Evolutionary conservation across 2,329 filamentous ascomycete genomes (phyloP), one percentile per base, ranked within the genome.

Genomic region (Byssochlamys sp.): DNA sequence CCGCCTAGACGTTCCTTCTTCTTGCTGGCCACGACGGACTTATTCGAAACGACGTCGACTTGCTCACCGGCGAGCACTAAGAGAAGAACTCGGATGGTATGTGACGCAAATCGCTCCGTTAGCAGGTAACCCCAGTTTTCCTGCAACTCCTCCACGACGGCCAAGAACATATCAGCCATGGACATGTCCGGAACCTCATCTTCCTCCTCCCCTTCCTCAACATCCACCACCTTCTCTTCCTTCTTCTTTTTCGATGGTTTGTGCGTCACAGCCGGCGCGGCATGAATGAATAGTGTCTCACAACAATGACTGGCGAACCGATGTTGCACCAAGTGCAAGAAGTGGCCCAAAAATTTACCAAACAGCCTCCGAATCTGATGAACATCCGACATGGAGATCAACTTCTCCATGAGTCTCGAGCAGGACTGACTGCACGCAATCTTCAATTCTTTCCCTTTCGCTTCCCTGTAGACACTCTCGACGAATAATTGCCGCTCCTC

Each of bases 281-380:
- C 88, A 62, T 89, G 84, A 53, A 91, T 79, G 72, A 99, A 97
- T 31, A 99, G 81, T 27, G 90, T 90, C 76, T 99, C 94, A 71
- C 91, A 96, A 75, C 92, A 97, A 77, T 99, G 94, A 60, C 91
- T 95, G 4, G 94, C 94, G 68, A 99, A 99, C 19, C 94, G 88
- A 75, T 99, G 94, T 71, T 95, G 91, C 55, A 96, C 86, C 28
- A 99, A 82, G 66, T 91, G 87, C 58, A 92, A 78, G 73, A 97
- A 95, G 73, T 97, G 89, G 33, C 88, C 86, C 24, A 80, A 85
- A 71, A 97, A 96, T 51, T 88, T 90, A 62, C 84, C 83, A 71
- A 97, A 97, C 24, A 99, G 76, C 53, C 81, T 81, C 79, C 95
- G 96, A 73, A 96, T 86, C 75, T 97, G 94, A 19, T 78, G 77